A percentile compares a stretch with the other conserved stretches of the same genome.
These are phyloP conservation scores for Trebouxia gelatinosa DNA, from an alignment of 163 green algal species.

Conservation along the genomic window DNA sequence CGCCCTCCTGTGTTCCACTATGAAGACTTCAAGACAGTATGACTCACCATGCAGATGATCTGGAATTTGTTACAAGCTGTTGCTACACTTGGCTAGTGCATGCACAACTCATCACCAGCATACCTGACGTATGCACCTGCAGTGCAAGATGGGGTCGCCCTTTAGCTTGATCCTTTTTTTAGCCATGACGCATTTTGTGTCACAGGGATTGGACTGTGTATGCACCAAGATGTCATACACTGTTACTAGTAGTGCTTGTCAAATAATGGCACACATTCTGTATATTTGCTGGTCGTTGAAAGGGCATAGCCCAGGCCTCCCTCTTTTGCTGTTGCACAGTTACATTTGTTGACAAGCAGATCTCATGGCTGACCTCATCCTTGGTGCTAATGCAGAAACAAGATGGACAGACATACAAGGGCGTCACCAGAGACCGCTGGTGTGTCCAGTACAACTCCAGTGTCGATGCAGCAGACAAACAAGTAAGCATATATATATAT, in stretches of 20 bases:
- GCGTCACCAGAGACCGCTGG: background rate
- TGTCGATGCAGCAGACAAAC: slow-evolving; percentile 3
- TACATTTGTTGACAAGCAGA: background rate
- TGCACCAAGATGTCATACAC: too few relatives aligned
- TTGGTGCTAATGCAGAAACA: background rate
- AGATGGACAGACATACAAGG: background rate
- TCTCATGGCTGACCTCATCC: background rate
- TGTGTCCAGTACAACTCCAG: background rate
- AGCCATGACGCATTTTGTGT: background rate
- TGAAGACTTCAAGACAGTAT: slow-evolving; percentile 8
- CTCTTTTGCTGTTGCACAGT: too few relatives aligned
- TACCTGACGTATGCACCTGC: background rate
- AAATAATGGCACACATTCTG: too few relatives aligned
- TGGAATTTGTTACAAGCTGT: background rate
- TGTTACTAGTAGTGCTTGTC: too few relatives aligned
- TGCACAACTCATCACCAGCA: too few relatives aligned
- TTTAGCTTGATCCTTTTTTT: background rate
- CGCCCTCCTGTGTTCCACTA: background rate
- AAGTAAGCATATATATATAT: too few relatives aligned
- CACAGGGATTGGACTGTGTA: too few relatives aligned
- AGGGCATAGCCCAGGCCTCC: too few relatives aligned
- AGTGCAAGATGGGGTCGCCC: background rate
- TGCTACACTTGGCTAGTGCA: background rate
- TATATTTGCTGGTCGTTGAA: too few relatives aligned
- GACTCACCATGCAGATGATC: background rate